Conservation (phyloP, 441 rosid genomes). For the Corymbia citriodora region DNA sequence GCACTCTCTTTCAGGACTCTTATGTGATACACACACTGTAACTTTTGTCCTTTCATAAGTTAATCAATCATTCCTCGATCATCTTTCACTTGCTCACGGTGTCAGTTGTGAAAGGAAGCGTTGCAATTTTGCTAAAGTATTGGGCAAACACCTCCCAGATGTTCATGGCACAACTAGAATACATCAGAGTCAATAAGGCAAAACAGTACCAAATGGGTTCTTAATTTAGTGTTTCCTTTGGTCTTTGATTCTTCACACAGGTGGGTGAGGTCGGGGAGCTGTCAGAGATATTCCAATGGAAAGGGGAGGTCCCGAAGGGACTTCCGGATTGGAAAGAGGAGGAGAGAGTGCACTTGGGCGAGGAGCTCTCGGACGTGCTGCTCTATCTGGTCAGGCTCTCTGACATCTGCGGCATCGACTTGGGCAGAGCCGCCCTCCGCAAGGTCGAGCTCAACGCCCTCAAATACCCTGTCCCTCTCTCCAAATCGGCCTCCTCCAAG, state of each 20-base stretch:
- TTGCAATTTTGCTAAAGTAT: neutral
- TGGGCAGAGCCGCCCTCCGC: constrained; percentile 79
- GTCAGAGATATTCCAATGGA: constrained; percentile 98
- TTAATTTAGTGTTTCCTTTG: neutral
- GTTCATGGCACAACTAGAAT: neutral
- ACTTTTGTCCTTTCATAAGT: neutral
- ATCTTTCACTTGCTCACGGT: neutral
- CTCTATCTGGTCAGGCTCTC: constrained; percentile 86
- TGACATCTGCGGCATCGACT: constrained; percentile 68
- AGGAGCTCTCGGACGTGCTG: constrained; percentile 85
- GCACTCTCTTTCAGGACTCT: neutral
- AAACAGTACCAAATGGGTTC: neutral
- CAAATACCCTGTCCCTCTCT: constrained; percentile 55
- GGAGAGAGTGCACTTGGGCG: constrained; percentile 77
- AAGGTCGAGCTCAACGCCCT: constrained; percentile 72
- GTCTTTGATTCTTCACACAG: constrained; percentile 16
- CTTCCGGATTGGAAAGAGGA: constrained; percentile 82
- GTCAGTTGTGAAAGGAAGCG: neutral
- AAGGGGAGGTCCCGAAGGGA: constrained; percentile 87
- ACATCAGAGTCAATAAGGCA: neutral
- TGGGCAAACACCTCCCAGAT: neutral
- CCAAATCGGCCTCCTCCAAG: constrained; percentile 10
- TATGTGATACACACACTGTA: neutral
- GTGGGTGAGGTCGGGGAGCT: constrained; percentile 96
- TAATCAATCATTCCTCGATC: neutral